These are phyloP conservation scores for Penicillium paxilli DNA, from an alignment of 495 filamentous ascomycete genomes.

Conservation along the genomic window DNA sequence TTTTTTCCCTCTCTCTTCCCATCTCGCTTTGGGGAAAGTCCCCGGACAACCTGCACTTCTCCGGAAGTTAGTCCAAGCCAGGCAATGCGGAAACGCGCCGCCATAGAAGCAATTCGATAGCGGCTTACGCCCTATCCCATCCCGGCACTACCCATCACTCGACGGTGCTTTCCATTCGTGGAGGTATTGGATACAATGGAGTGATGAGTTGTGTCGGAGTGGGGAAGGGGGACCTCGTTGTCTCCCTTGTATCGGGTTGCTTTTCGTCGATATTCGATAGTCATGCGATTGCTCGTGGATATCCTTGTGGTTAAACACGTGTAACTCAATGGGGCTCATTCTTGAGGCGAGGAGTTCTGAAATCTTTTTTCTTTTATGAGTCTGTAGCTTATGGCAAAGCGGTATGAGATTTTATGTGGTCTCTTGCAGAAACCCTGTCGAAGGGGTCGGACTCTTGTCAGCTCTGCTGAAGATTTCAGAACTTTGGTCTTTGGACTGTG, in stretches of 20 bases:
- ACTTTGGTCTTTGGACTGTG: constrained; percentile 10
- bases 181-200: constrained; percentile 44
- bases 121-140: constrained; percentile 61
- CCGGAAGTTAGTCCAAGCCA: constrained; percentile 31
- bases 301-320: constrained; percentile 26
- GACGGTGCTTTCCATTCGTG: constrained; percentile 32
- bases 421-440: constrained; percentile 59
- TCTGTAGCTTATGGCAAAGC: constrained; percentile 71
- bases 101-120: constrained; percentile 94
- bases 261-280: constrained; percentile 94
- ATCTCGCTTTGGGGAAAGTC: constrained; percentile 98
- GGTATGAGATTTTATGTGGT: constrained; percentile 28
- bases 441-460: constrained; percentile 57
- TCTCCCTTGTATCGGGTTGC: constrained; percentile 45
- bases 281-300: constrained; percentile 91
- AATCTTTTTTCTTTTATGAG: constrained; percentile 43
- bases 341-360: constrained; percentile 90
- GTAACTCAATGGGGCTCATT: constrained; percentile 99
- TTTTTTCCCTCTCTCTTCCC: constrained; percentile 22
- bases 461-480: neutral
- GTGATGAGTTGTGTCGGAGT: constrained; percentile 39
- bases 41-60: constrained; percentile 81
- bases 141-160: constrained; percentile 30
- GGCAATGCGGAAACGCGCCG: constrained; percentile 93
- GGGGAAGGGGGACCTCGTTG: constrained; percentile 28